Conservation (phyloP, 2,329 filamentous ascomycete genomes). For the Emmonsia crescens region DNA sequence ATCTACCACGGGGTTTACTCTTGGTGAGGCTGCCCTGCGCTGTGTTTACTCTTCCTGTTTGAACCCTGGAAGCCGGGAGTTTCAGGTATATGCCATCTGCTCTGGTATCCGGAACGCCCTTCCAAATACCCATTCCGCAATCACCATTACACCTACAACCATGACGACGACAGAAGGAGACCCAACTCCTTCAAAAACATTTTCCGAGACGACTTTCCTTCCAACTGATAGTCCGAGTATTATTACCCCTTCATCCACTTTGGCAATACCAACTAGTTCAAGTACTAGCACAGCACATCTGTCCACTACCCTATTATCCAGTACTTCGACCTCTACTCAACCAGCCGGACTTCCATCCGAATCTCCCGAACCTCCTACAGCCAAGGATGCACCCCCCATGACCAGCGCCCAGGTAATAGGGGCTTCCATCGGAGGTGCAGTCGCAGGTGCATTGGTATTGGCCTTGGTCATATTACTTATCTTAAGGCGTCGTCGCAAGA, state of each 20-base stretch:
- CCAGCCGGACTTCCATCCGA: not conserved
- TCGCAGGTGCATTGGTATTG: conserved; percentile 26
- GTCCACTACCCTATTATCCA: not conserved
- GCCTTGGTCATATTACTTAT: conserved; percentile 24
- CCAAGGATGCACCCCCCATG: not conserved
- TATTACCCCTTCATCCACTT: not conserved
- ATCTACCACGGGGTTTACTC: conserved; percentile 52
- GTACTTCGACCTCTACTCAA: not conserved
- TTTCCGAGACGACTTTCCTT: conserved; percentile 5
- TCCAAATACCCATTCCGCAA: conserved; percentile 45
- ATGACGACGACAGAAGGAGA: not conserved
- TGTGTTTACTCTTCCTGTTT: conserved; percentile 53
- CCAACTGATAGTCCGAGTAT: not conserved
- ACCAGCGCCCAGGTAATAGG: conserved; percentile 17
- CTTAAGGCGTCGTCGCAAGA: conserved; percentile 21
- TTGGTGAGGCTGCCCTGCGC: conserved; percentile 60
- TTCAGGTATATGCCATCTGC: conserved; percentile 48
- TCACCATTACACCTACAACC: conserved; percentile 7
- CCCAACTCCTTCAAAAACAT: conserved; percentile 8
- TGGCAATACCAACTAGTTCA: not conserved
- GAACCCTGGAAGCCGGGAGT: conserved; percentile 33
- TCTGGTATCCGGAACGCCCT: conserved; percentile 39
- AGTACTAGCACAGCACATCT: not conserved
- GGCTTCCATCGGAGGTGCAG: conserved; percentile 26
- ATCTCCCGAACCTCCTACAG: not conserved